These are phyloP conservation scores for Cutaneotrichosporon sp. DNA, from an alignment of 1,284 basidiomycete genomes.

Conservation along the genomic window DNA sequence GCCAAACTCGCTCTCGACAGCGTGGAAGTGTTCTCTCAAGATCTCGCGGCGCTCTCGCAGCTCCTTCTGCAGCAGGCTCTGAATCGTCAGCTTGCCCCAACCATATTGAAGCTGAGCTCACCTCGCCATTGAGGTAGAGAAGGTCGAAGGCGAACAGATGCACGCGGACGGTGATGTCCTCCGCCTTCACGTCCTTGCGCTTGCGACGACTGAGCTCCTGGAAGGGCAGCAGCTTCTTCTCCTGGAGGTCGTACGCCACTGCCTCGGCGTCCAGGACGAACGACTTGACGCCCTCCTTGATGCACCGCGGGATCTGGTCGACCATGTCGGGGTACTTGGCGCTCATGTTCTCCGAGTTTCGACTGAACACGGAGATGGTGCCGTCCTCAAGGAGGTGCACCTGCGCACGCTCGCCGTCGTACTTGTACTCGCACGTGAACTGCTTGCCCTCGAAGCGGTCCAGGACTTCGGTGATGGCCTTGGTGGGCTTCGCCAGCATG, in stretches of 20 bases:
- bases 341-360: slow-evolving; percentile 99
- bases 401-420: slow-evolving; percentile 97
- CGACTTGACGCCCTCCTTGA: slow-evolving; percentile 72
- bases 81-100: no score
- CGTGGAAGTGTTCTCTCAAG: slow-evolving; percentile 75
- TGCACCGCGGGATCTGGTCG: slow-evolving; percentile 85
- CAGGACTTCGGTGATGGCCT: slow-evolving; percentile 97
- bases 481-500: slow-evolving; percentile 99
- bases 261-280: slow-evolving; percentile 85
- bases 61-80: slow-evolving; percentile 51
- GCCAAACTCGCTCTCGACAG: slow-evolving; percentile 85
- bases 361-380: slow-evolving; percentile 82
- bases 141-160: slow-evolving; percentile 62
- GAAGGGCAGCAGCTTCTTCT: slow-evolving; percentile 71
- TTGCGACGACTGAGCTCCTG: slow-evolving; percentile 84
- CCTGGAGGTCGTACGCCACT: slow-evolving; percentile 70
- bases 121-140: slow-evolving; percentile 60
- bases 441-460: slow-evolving; percentile 94
- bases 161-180: slow-evolving; percentile 61
- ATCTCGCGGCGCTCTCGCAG: slow-evolving; percentile 69
- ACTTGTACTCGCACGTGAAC: slow-evolving; percentile 99
- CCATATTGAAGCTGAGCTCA: slow-evolving; percentile 28
- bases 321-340: slow-evolving; percentile 98
- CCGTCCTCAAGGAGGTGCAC: slow-evolving; percentile 82
- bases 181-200: slow-evolving; percentile 75